Percentiles rank a stretch among this genome's conserved stretches.
These are phyloP conservation scores for Podaxis sp. DNA, from an alignment of 768 basidiomycete species.

Conservation along the genomic window DNA sequence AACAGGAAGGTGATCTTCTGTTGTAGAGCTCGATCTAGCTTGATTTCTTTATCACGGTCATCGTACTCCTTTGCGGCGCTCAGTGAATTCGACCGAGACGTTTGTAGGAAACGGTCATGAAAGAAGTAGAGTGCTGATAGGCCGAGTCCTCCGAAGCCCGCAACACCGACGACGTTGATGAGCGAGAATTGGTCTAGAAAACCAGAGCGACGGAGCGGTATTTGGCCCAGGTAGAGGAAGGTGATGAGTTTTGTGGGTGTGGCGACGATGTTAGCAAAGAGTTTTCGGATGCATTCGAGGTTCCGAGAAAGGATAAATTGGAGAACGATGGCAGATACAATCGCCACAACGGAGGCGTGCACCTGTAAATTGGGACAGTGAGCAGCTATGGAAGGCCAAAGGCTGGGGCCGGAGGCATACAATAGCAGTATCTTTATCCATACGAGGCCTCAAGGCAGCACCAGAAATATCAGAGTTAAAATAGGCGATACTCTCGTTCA, in stretches of 20 bases:
- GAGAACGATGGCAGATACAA: neutral
- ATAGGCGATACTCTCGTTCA: neutral
- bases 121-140: slow-evolving; percentile 2
- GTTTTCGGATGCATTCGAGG: neutral
- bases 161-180: neutral
- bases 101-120: neutral
- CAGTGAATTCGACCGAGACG: neutral
- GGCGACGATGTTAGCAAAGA: neutral
- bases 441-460: neutral
- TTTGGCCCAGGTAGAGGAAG: slow-evolving; percentile 7
- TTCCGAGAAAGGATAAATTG: slow-evolving; percentile 3
- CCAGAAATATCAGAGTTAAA: neutral
- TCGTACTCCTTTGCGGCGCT: neutral
- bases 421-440: neutral
- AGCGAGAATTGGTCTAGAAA: slow-evolving; percentile 1
- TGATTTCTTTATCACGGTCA: neutral
- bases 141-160: slow-evolving; percentile 8
- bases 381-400: neutral
- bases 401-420: neutral
- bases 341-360: neutral
- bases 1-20: slow-evolving; percentile 5
- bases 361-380: neutral
- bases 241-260: slow-evolving; percentile 6
- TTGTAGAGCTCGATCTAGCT: slow-evolving; percentile 9
- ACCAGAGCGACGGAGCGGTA: slow-evolving; percentile 5